Base-by-base conservation (phyloP, 352 stramenopile species). In the Phytophthora colocasiae region DNA sequence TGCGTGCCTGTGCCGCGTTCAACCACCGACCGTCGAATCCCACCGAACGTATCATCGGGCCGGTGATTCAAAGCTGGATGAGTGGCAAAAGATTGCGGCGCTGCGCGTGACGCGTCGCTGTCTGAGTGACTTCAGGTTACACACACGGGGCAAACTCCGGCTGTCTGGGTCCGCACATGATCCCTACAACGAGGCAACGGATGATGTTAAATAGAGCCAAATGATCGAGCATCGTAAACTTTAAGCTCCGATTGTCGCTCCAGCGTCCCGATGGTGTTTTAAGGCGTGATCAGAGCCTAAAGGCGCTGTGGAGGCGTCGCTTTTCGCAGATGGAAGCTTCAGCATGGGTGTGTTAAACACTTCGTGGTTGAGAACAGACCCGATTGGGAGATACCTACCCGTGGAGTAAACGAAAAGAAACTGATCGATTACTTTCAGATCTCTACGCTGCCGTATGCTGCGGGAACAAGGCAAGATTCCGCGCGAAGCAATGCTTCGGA, bases 271-370 rank as follows among this genome's bases (percentile, higher is more conserved):
- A 34, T 26, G 27, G 15, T 31, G 58, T 60, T 66, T 14, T 51
- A 53, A 38, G 49, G 58, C 49, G 49, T 66, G 48, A 66, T 66
- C 58, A 59, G 39, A 27, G 19, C 7, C n/a, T 39, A 38, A 19
- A 26, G 49, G 58, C 41, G 58, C 47, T 46, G 48, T 12, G 19
- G 24, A 12, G 56, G 24, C 32, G 14, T 49, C 45, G 22, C 11
- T 36, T 66, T 66, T 66, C 58, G 59, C 58, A 66, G 58, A 66
- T 66, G 47, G 32, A 8, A 58, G 26, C 48, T 66, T 64, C 46
- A 64, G 45, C 31, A 50, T 55, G 55, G 55, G 53, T 9, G 2
- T 17, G 47, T 14, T 32, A 22, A 22, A 22, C 22, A 8, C 45
- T 40, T 41, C 46, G 9, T 15, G 27, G 27, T 8, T 4, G 27